A percentile compares a stretch with the other conserved stretches of the same genome.
Evolutionary conservation across 2,329 filamentous ascomycete species (phyloP).

Genomic region (Dactylonectria estremocensis): DNA sequence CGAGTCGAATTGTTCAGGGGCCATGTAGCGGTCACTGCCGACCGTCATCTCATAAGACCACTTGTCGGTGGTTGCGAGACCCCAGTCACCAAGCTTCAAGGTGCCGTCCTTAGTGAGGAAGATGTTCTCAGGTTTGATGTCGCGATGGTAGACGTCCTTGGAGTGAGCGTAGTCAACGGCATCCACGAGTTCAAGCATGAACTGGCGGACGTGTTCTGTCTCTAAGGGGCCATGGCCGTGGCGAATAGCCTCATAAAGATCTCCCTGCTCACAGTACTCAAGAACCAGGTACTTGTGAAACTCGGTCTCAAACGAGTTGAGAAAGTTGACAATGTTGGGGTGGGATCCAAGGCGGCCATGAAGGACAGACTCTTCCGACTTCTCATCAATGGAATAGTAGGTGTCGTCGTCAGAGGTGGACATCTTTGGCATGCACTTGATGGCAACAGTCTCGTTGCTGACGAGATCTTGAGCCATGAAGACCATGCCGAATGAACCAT

Average conservation of each 20-base stretch:
- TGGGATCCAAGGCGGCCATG: slow-evolving; percentile 86
- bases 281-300: slow-evolving; percentile 92
- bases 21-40: slow-evolving; percentile 99
- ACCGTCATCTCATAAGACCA: slow-evolving; percentile 96
- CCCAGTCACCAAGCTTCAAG: slow-evolving; percentile 98
- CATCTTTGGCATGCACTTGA: slow-evolving; percentile 96
- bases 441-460: slow-evolving; percentile 86
- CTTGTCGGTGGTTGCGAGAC: slow-evolving; percentile 88
- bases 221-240: slow-evolving; percentile 89
- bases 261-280: slow-evolving; percentile 95
- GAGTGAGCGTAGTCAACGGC: slow-evolving; percentile 92
- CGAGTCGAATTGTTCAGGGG: slow-evolving; percentile 96
- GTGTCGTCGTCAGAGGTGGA: slow-evolving; percentile 72
- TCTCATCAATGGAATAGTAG: slow-evolving; percentile 83
- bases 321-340: slow-evolving; percentile 92
- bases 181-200: slow-evolving; percentile 95
- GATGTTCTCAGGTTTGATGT: slow-evolving; percentile 99
- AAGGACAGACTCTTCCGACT: slow-evolving; percentile 84
- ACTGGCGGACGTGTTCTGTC: slow-evolving; percentile 96
- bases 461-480: slow-evolving; percentile 88
- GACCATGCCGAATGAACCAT: slow-evolving; percentile 99
- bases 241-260: slow-evolving; percentile 97
- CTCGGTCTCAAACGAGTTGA: slow-evolving; percentile 93
- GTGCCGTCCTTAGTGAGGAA: slow-evolving; percentile 89
- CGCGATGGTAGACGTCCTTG: slow-evolving; percentile 93